Conservation (phyloP, 2,329 filamentous ascomycete genomes). For the Aspergillus fischeri region DNA sequence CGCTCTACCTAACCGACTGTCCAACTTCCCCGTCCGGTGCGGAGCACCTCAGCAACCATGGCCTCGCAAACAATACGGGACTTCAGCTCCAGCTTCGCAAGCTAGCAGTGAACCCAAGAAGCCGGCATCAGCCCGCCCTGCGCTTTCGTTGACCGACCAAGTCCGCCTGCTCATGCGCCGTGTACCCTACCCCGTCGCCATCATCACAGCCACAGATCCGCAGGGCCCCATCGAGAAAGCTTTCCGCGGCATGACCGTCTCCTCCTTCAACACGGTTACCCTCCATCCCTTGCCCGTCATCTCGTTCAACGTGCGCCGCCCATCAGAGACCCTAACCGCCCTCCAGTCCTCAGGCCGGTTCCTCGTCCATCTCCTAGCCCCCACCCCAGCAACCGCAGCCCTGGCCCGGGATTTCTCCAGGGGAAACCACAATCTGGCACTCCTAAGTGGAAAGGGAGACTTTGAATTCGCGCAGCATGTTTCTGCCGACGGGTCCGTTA, state of each 20-base stretch:
- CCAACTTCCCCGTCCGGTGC: neutral
- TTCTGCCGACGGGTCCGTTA: neutral
- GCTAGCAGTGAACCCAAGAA: neutral
- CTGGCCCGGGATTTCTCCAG: conserved; percentile 39
- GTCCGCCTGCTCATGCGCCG: conserved; percentile 49
- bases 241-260: conserved; percentile 55
- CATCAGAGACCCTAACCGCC: conserved; percentile 54
- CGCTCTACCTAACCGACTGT: neutral
- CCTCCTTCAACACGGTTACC: conserved; percentile 58
- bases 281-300: conserved; percentile 53
- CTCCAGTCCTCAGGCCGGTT: conserved; percentile 46
- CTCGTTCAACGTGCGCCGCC: conserved; percentile 58
- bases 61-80: neutral
- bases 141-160: conserved; percentile 25
- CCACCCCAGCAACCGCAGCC: conserved; percentile 26
- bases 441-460: conserved; percentile 22
- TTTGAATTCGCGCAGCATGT: conserved; percentile 25
- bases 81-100: neutral
- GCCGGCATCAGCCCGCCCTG: neutral
- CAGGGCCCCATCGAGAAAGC: conserved; percentile 20
- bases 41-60: neutral
- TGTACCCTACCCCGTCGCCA: conserved; percentile 54
- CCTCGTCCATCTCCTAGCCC: conserved; percentile 49
- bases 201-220: conserved; percentile 48
- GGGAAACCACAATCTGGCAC: conserved; percentile 35